A percentile compares a stretch with the other conserved stretches of the same genome.
phyloP scores from a whole-genome alignment of 768 basidiomycete genomes.

The Pleurotus citrinopileatus region DNA sequence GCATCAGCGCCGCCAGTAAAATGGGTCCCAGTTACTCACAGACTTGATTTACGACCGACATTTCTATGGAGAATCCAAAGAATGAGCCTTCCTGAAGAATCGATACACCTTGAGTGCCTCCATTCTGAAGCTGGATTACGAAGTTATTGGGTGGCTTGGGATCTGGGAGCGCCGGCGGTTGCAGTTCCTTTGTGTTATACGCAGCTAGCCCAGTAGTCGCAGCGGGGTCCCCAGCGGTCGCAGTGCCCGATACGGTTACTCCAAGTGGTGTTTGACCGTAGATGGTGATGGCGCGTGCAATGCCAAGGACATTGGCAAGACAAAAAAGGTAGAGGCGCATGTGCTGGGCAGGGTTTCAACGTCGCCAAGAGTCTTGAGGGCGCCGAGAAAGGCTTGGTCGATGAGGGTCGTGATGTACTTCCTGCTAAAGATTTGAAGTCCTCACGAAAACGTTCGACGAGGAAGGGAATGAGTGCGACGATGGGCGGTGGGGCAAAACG shows the following conservation, averaged over 20 bases:
- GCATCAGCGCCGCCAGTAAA: background rate
- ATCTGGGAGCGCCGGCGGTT: slow-evolving; percentile 49
- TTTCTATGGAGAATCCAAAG: slow-evolving; percentile 59
- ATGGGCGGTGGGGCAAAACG: background rate
- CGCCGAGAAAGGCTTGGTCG: slow-evolving; percentile 7
- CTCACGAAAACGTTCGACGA: background rate
- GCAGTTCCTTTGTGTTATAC: slow-evolving; percentile 50
- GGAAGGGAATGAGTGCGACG: background rate
- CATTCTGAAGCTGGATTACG: slow-evolving; percentile 37
- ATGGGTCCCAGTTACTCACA: slow-evolving; percentile 32
- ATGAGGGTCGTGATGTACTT: slow-evolving; percentile 8
- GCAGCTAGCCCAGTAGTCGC: slow-evolving; percentile 49
- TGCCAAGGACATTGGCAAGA: slow-evolving; percentile 11
- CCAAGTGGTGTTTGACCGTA: slow-evolving; percentile 29
- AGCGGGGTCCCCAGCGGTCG: slow-evolving; percentile 31
- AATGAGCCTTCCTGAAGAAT: slow-evolving; percentile 40
- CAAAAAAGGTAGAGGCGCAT: slow-evolving; percentile 7
- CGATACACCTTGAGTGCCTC: slow-evolving; percentile 29
- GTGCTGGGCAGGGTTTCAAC: background rate
- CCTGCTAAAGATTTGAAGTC: background rate
- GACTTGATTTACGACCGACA: slow-evolving; percentile 52
- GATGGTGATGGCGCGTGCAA: slow-evolving; percentile 27
- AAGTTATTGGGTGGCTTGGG: slow-evolving; percentile 42
- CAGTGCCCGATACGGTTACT: slow-evolving; percentile 16
- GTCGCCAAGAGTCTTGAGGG: slow-evolving; percentile 9